Conservation (phyloP, 73 alveolate genomes). For the Tetrahymena thermophila region DNA sequence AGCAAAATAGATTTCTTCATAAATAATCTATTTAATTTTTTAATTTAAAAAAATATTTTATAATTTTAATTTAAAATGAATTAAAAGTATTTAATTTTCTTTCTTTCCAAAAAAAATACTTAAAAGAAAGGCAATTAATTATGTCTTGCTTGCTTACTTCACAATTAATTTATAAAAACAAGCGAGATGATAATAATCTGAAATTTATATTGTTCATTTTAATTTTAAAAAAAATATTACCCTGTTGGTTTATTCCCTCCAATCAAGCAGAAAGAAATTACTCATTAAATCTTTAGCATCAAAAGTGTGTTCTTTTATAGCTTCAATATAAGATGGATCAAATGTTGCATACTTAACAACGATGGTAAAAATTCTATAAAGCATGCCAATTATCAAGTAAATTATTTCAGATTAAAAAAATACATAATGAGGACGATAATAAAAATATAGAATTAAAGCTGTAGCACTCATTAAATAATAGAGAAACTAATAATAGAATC, state of each 20-base stretch:
- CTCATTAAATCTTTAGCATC: neutral
- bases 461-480: neutral
- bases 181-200: too few species aligned
- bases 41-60: neutral
- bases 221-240: neutral
- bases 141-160: too few species aligned
- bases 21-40: neutral
- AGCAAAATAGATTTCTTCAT: neutral
- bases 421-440: neutral
- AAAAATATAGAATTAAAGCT: neutral
- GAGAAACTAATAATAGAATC: neutral
- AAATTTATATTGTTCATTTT: neutral
- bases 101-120: too few species aligned
- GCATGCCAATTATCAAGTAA: neutral
- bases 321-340: neutral
- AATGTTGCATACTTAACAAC: neutral
- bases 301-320: neutral
- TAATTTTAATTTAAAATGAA: too few species aligned
- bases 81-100: too few species aligned
- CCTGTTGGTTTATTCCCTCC: neutral
- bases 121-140: too few species aligned
- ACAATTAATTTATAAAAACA: too few species aligned
- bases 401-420: neutral
- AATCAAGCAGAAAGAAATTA: neutral
- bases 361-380: neutral